Evolutionary conservation across 225 moss, liverwort and hornwort species (phyloP).

Genomic region (Polytrichum formosum): DNA sequence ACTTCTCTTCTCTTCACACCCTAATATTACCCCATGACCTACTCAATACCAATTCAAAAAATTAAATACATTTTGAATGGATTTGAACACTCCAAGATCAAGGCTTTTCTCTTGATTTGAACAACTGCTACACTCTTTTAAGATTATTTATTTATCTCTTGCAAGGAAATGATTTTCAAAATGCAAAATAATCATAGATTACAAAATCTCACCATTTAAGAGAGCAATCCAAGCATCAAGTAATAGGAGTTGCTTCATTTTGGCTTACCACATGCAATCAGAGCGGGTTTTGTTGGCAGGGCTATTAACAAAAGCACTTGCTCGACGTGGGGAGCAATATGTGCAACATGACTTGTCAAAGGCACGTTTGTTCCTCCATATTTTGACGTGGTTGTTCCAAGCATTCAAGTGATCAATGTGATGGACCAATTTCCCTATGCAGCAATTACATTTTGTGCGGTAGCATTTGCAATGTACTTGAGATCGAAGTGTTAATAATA

Average conservation of each 20-base stretch:
- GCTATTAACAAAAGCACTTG: conserved; percentile 36
- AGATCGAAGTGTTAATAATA: conserved; percentile 30
- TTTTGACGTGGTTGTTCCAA: conserved; percentile 45
- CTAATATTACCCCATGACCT: too few relatives aligned
- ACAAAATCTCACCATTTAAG: too few relatives aligned
- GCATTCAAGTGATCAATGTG: conserved; percentile 27
- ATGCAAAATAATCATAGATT: too few relatives aligned
- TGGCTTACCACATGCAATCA: conserved; percentile 23
- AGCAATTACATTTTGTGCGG: conserved; percentile 24
- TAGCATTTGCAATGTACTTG: conserved; percentile 38
- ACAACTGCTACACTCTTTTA: too few relatives aligned
- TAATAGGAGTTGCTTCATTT: too few relatives aligned
- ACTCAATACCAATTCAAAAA: too few relatives aligned
- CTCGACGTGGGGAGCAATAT: conserved; percentile 33
- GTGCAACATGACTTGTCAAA: conserved; percentile 41
- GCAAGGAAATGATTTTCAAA: too few relatives aligned
- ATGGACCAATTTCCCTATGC: conserved; percentile 30
- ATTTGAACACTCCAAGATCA: too few relatives aligned
- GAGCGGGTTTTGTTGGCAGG: conserved; percentile 19
- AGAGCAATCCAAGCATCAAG: conserved; percentile 3
- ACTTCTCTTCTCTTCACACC: too few relatives aligned
- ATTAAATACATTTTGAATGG: too few relatives aligned
- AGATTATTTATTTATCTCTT: too few relatives aligned
- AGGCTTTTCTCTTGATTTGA: too few relatives aligned
- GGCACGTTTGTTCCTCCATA: conserved; percentile 35